These are phyloP conservation scores for Phytophthora macrochlamydospora DNA, from an alignment of 352 stramenopile genomes.

Conservation along the genomic window DNA sequence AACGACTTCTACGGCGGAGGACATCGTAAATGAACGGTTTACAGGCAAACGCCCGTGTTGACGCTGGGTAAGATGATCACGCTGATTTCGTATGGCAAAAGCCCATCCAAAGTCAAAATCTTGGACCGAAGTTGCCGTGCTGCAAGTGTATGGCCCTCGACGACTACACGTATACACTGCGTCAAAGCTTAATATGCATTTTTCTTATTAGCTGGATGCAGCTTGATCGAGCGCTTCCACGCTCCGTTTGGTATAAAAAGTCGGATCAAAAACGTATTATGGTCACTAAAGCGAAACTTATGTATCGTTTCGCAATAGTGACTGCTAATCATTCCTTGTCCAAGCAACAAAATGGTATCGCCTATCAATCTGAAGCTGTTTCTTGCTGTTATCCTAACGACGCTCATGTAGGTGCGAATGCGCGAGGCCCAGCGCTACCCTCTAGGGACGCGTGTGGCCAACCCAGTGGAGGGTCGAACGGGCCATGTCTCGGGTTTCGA, in stretches of 20 bases:
- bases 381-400: background rate
- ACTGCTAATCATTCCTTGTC: background rate
- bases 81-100: too few relatives aligned
- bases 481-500: constrained; percentile 57
- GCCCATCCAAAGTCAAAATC: too few relatives aligned
- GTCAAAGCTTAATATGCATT: too few relatives aligned
- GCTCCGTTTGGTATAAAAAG: background rate
- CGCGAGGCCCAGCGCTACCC: constrained; percentile 44
- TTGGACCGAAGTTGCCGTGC: too few relatives aligned
- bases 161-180: too few relatives aligned
- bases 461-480: constrained; percentile 64
- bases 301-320: background rate
- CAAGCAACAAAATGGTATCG: background rate
- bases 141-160: too few relatives aligned
- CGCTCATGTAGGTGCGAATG: constrained; percentile 35
- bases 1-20: too few relatives aligned
- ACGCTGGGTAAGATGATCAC: too few relatives aligned
- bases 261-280: background rate
- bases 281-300: background rate
- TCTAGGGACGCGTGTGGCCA: constrained; percentile 58
- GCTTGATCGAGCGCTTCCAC: background rate
- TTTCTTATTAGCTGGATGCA: too few relatives aligned
- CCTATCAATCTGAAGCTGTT: constrained; percentile 1
- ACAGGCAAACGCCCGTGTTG: too few relatives aligned
- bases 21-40: too few relatives aligned